Base-by-base conservation (phyloP, 2,329 filamentous ascomycete species). In the Tolypocladium pustulatum region DNA sequence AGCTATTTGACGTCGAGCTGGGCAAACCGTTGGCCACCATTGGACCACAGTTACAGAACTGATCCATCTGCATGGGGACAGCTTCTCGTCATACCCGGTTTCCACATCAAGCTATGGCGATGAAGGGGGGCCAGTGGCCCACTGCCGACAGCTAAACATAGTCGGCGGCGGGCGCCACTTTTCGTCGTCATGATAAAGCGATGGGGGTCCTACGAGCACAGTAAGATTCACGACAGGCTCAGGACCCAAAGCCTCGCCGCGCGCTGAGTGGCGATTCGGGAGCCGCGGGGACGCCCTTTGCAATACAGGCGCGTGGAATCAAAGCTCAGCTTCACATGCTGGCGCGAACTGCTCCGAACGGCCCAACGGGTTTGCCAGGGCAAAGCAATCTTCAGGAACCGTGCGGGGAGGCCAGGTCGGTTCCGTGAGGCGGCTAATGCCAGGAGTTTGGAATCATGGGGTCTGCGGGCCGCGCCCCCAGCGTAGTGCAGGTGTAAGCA, bases 151-250 rank as follows among this genome's bases (percentile, higher is more conserved):
- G 27, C 27, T 27, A 32, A 32, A 32, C 17, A 32, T n/a, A 12
- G 46, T 8, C 30, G 30, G 17, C 20, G n/a, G n/a, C n/a, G 30
- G 46, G 55, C 34, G 12, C 56, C 59, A 56, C 43, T 20, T 36
- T 60, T 55, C 55, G 57, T 56, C 55, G 53, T 60, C 58, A 55
- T 56, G 56, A 58, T 58, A 49, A 60, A 54, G 53, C 38, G 30
- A 56, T 54, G 6, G 20, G 36, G n/a, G n/a, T n/a, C 36, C 10
- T 37, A 37, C 36, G 36, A 37, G 32, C 10, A 37, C 8, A n/a
- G 17, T 41, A n/a, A 12, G 6, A n/a, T 30, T 17, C 43, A 15
- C 22, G 4, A 27, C 25, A 49, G 43, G 43, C 22, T 22, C 8
- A 25, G 41, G n/a, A 2, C 41, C 12, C 8, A 25, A 40, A 46